These are phyloP conservation scores for Barnettozyma californica DNA, from an alignment of 805 yeast species.

Conservation along the genomic window DNA sequence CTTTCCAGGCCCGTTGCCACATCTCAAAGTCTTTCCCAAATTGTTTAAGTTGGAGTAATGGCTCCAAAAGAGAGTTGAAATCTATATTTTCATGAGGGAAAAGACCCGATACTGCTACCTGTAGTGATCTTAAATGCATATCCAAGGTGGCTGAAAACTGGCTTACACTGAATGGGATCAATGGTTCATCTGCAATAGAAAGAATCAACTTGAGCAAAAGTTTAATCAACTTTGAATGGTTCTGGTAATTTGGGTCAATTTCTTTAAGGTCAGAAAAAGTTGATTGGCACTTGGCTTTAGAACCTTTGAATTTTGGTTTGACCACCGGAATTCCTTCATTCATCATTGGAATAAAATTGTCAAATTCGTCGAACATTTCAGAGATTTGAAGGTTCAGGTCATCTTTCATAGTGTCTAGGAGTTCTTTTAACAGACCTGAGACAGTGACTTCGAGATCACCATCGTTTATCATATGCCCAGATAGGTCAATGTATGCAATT, in stretches of 20 bases:
- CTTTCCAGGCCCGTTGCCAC: constrained; percentile 63
- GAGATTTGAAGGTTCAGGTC: constrained; percentile 22
- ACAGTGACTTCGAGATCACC: constrained; percentile 49
- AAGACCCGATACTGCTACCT: constrained; percentile 28
- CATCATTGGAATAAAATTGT: constrained; percentile 67
- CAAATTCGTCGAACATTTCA: constrained; percentile 35
- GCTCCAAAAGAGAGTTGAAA: constrained; percentile 25
- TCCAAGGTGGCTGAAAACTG: constrained; percentile 41
- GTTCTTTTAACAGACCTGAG: constrained; percentile 57
- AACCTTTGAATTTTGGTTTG: constrained; percentile 40
- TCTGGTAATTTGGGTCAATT: constrained; percentile 51
- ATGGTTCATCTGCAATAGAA: constrained; percentile 67
- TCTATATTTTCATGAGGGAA: constrained; percentile 24
- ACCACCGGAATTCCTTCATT: constrained; percentile 63
- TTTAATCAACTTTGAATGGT: constrained; percentile 52
- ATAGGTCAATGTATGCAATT: constrained; percentile 67
- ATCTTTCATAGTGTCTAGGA: constrained; percentile 21
- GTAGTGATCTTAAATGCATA: constrained; percentile 42
- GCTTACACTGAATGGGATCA: constrained; percentile 62
- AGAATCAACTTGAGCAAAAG: constrained; percentile 48
- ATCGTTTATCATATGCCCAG: constrained; percentile 46
- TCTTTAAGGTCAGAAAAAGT: constrained; percentile 47
- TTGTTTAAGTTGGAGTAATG: constrained; percentile 35
- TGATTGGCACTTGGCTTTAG: constrained; percentile 45
- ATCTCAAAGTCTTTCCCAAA: constrained; percentile 44